Conservation (phyloP, 2,329 filamentous ascomycete species). For the Fusarium sp. region DNA sequence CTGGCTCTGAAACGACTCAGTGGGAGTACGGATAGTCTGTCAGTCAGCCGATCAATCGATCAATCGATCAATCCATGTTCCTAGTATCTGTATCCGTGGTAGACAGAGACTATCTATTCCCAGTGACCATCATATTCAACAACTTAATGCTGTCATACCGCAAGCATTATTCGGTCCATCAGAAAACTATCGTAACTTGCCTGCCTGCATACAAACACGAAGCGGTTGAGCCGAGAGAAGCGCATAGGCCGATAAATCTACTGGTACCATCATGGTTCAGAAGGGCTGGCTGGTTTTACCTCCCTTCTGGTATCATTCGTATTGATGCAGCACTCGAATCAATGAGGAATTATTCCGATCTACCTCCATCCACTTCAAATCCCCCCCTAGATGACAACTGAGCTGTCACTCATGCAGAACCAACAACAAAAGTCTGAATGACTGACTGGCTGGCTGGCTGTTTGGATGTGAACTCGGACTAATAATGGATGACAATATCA, state of each 20-base stretch:
- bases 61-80: neutral
- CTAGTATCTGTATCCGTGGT: neutral
- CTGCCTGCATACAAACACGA: neutral
- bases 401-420: neutral
- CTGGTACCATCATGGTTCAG: neutral
- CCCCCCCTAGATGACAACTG: neutral
- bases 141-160: neutral
- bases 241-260: neutral
- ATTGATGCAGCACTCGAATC: neutral
- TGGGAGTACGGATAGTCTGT: neutral
- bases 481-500: slow-evolving; percentile 18
- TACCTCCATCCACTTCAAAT: neutral
- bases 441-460: neutral
- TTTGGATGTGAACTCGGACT: slow-evolving; percentile 9
- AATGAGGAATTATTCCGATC: neutral
- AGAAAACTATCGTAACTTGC: neutral
- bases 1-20: slow-evolving; percentile 21
- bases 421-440: neutral
- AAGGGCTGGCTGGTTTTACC: neutral
- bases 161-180: neutral
- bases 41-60: neutral
- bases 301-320: neutral
- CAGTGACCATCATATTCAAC: neutral
- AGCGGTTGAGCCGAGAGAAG: neutral
- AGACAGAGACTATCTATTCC: neutral